phyloP scores from a whole-genome alignment of 2,329 filamentous ascomycete genomes.

The Alternaria sp. region DNA sequence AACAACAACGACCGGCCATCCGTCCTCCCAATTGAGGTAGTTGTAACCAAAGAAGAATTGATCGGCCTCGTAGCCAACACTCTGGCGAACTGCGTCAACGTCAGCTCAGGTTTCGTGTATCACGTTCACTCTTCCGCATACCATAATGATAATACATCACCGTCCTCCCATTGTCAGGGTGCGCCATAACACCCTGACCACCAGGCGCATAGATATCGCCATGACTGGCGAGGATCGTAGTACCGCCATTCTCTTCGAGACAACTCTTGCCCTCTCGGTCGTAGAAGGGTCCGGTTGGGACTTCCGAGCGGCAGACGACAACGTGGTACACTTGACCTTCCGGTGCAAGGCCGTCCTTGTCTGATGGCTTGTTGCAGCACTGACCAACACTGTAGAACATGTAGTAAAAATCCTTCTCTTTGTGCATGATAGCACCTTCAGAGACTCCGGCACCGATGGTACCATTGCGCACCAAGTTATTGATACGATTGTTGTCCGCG shows the following conservation, averaged over 20 bases:
- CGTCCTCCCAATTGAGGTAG: slow-evolving; percentile 38
- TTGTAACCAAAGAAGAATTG: slow-evolving; percentile 46
- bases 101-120: slow-evolving; percentile 6
- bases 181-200: slow-evolving; percentile 41
- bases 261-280: slow-evolving; percentile 36
- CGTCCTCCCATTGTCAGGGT: slow-evolving; percentile 23
- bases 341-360: slow-evolving; percentile 52
- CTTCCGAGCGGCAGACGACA: slow-evolving; percentile 66
- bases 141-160: slow-evolving; percentile 48
- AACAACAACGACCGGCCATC: slow-evolving; percentile 40
- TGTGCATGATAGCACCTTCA: slow-evolving; percentile 65
- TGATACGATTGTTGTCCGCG: slow-evolving; percentile 13
- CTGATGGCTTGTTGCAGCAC: slow-evolving; percentile 65
- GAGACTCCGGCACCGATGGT: slow-evolving; percentile 32
- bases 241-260: slow-evolving; percentile 66
- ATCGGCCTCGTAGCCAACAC: slow-evolving; percentile 33
- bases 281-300: slow-evolving; percentile 61
- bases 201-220: slow-evolving; percentile 51
- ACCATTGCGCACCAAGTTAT: slow-evolving; percentile 31
- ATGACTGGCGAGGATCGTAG: slow-evolving; percentile 67
- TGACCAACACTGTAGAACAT: slow-evolving; percentile 68
- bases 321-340: slow-evolving; percentile 69
- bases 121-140: slow-evolving; percentile 6
- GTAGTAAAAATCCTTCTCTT: slow-evolving; percentile 64
- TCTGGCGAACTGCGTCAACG: slow-evolving; percentile 28